Percentiles rank a stretch among this genome's conserved stretches.
These are phyloP conservation scores for Vinca minor DNA, from an alignment of 257 asterid genomes.

Conservation along the genomic window DNA sequence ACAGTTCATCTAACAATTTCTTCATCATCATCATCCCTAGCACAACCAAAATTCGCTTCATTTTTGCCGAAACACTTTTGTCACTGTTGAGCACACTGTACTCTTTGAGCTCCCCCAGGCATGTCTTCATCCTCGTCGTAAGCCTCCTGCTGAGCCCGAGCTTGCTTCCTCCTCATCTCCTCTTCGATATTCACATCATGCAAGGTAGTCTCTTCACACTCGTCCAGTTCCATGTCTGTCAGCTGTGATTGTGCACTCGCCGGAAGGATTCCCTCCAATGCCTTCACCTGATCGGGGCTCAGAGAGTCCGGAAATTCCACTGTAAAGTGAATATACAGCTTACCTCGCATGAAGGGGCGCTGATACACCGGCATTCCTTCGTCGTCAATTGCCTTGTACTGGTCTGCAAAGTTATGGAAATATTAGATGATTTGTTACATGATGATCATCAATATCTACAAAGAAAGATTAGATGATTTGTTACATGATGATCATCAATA, in stretches of 20 bases:
- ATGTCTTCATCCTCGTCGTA: constrained; percentile 62
- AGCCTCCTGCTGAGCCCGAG: constrained; percentile 53
- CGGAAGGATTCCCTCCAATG: constrained; percentile 40
- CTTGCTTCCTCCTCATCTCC: constrained; percentile 58
- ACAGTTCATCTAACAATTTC: background rate
- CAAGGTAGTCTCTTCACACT: constrained; percentile 68
- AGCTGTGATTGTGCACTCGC: constrained; percentile 33
- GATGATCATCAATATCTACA: no score
- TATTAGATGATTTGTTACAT: background rate
- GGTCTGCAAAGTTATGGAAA: constrained; percentile 22
- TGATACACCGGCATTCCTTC: constrained; percentile 65
- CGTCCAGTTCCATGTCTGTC: constrained; percentile 65
- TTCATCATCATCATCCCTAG: no score
- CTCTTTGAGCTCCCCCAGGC: constrained; percentile 64
- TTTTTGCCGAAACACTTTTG: background rate
- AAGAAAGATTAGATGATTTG: background rate
- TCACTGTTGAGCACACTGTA: constrained; percentile 82
- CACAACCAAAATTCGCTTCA: no score
- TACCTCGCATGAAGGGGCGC: constrained; percentile 63
- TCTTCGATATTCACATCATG: constrained; percentile 65
- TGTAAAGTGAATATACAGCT: constrained; percentile 42
- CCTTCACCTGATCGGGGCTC: constrained; percentile 36
- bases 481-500: no score
- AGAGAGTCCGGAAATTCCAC: constrained; percentile 57
- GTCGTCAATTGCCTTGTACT: constrained; percentile 55